Conservation (phyloP, 2,329 filamentous ascomycete genomes). For the Cercospora sesami region DNA sequence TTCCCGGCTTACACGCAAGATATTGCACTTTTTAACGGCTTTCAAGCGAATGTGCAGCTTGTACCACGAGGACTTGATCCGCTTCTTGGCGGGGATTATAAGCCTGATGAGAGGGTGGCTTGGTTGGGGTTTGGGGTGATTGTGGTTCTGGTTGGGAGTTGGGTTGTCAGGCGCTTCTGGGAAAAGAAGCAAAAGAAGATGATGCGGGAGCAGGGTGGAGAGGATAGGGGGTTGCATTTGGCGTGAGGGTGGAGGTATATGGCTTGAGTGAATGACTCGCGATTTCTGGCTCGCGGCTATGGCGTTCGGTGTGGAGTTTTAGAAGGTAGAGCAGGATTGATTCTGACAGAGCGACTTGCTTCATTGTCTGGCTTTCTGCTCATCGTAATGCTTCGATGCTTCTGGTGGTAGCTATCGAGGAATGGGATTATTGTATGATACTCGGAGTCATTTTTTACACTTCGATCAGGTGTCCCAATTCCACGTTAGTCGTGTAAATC, state of each 20-base stretch:
- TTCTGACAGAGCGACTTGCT: not conserved
- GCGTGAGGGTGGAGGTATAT: not conserved
- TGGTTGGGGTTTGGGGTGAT: not conserved
- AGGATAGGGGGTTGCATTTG: not conserved
- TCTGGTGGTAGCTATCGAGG: not conserved
- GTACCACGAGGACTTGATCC: not conserved
- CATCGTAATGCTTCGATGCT: not conserved
- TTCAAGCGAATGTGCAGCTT: not conserved
- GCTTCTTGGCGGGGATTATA: not conserved
- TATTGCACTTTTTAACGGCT: not conserved
- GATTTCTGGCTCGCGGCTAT: not conserved
- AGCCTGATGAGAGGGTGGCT: not conserved
- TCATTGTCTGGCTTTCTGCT: not conserved
- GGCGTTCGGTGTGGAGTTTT: not conserved
- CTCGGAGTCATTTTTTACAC: not conserved
- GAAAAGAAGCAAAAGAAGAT: not conserved
- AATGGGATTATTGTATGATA: not conserved
- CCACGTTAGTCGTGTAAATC: conserved; percentile 33
- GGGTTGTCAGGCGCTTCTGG: not conserved
- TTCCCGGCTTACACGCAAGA: not conserved
- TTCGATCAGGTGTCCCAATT: not conserved
- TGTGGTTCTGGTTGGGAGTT: not conserved
- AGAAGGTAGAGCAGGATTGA: not conserved
- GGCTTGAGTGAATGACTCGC: not conserved
- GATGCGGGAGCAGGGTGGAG: not conserved